Evolutionary conservation across 495 filamentous ascomycete species (phyloP), one percentile per base, ranked within the genome.

Genomic region (Penicillium robsamsonii): DNA sequence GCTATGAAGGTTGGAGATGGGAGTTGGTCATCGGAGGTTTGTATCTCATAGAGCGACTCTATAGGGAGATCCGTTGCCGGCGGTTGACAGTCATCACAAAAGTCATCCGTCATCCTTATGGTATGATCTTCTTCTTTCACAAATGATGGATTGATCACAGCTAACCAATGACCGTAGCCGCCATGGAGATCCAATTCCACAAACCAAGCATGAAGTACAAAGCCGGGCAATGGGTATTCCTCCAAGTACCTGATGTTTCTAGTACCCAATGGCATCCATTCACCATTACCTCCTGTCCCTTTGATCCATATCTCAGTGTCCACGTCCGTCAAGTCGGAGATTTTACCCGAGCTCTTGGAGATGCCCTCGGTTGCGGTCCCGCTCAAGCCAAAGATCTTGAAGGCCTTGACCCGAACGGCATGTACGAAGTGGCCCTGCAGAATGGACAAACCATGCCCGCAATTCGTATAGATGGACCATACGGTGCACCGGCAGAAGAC

Each of bases 181-280:
- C 92, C 50, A 89, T 97, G 71, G 94, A 99, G 71, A 92, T 99
- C 62, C 94, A 99, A 71, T 97, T 99, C 68, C 80, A 79, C 63
- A 99, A 97, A 70, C 90, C 92, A 10, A 91, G 87, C 57, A 96
- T 99, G 88, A 91, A 87, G 63, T 99, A 99, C 83, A 97, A 97
- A 80, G 84, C 95, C 22, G 94, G 94, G 35, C 94, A 99, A 71
- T 99, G 92, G 91, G 83, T 97, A 18, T 96, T 97, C 76, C 76
- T 99, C 52, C 92, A 97, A 71, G 84, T 96, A 10, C 94, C 94
- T 2, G 84, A 88, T 5, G 85, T 99, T 40, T 95, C 90, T 50
- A 81, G 76, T 55, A 85, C 87, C 59, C 93, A 99, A 76, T 99
- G 94, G 94, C 94, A 99, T 73, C 94, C 94, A 15, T 99, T 97